phyloP scores from a whole-genome alignment of 2,329 filamentous ascomycete genomes.

The Colletotrichum siamense region DNA sequence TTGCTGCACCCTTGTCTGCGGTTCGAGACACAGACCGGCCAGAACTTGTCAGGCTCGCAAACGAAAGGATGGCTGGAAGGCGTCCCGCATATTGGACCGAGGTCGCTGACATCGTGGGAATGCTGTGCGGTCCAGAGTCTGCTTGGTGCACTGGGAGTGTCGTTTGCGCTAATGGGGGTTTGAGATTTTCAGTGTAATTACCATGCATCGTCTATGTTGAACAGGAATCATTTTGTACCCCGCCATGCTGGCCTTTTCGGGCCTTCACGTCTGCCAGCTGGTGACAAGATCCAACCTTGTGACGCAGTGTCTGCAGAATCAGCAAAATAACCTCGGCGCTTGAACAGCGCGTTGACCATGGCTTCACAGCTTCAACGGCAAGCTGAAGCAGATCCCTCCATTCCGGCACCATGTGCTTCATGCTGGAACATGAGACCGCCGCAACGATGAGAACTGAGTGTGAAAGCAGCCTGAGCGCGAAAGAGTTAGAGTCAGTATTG shows the following conservation, averaged over 20 bases:
- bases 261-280: no score
- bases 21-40: conserved; percentile 14
- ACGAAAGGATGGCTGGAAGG: conserved; percentile 43
- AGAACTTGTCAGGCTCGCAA: conserved; percentile 5
- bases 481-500: no score
- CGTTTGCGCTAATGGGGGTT: not conserved
- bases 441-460: not conserved
- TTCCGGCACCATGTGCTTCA: no score
- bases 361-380: not conserved
- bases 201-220: no score
- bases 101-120: not conserved
- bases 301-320: not conserved
- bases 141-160: not conserved
- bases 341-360: not conserved
- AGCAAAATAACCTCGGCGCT: not conserved
- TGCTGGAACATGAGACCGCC: no score
- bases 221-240: no score
- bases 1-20: not conserved
- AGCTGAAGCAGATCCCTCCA: not conserved
- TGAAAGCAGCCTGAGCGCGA: not conserved
- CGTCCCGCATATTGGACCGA: not conserved
- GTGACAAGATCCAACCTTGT: not conserved
- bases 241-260: no score
- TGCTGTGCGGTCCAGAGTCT: not conserved
- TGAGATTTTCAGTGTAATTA: not conserved